Conservation (phyloP, 148 eudicot species). For the Diospyros kaki region DNA sequence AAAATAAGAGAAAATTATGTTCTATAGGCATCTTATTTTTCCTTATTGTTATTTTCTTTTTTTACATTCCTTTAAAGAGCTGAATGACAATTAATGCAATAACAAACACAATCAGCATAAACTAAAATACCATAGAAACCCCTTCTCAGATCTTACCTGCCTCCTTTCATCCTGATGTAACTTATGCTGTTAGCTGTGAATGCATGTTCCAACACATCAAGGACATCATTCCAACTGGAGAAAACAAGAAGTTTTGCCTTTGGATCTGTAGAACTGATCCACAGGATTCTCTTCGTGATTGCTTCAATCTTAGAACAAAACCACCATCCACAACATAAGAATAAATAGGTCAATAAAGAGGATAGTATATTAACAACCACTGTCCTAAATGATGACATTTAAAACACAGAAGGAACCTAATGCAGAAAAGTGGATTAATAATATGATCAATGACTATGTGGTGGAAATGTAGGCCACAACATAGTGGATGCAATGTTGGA, state of each 20-base stretch:
- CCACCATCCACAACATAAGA: slow-evolving; percentile 1
- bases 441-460: not conserved
- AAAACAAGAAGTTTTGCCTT: slow-evolving; percentile 82
- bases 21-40: not conserved
- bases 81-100: not conserved
- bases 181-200: slow-evolving; percentile 69
- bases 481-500: not conserved
- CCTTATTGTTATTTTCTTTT: not conserved
- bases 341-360: not conserved
- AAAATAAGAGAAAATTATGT: not conserved
- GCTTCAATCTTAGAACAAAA: slow-evolving; percentile 67
- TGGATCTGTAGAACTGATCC: slow-evolving; percentile 67
- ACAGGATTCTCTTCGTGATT: slow-evolving; percentile 78
- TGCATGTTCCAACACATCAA: slow-evolving; percentile 90
- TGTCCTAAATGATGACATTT: not conserved
- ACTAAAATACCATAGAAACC: not conserved
- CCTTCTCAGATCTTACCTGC: slow-evolving; percentile 43
- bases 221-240: slow-evolving; percentile 97
- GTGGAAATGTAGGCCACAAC: not conserved
- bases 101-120: not conserved
- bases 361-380: not conserved
- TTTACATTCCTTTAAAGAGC: not conserved
- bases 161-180: slow-evolving; percentile 85
- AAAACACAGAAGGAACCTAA: not conserved
- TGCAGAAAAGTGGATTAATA: not conserved